Base-by-base conservation (phyloP, 345 rosid genomes). In the Hibiscus trionum region DNA sequence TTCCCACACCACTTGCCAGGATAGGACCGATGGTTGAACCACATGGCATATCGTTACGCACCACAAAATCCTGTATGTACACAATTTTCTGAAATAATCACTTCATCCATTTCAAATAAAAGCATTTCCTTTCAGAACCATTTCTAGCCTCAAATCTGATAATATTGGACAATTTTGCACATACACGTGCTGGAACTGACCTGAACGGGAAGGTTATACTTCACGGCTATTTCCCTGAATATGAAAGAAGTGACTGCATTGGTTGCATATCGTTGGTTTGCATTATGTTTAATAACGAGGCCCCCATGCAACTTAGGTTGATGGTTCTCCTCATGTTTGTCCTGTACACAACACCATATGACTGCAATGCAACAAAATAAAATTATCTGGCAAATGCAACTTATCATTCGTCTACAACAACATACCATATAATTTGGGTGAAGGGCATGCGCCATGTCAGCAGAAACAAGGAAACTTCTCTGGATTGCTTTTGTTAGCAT, bases 1-100 rank as follows among this genome's bases (percentile, higher is more conserved):
- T 90, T 66, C 99, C 97, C 47, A 90, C 89, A 24, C 97, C 92
- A 72, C 99, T 95, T 29, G 99, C 97, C 50, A 95, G 77, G 72
- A 95, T 95, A 2, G 97, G 99, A 67, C 99, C 99, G 5, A 95
- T 95, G 75, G 99, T 95, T 10, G 99, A 92, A 27, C 99, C 99
- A 2, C 99, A 95, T 4, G 80, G 81, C 93, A 92, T 88, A 84
- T 92, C 99, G 69, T 95, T 95, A 61, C 97, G 97, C 56, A 95
- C 97, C 77, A 88, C 97, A 78, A 95, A 95, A 77, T 95, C 99
- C 99, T 94, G 85, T 74, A 31, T 39, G 11, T 29, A 16, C 26
- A 53, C 11, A 49, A 24, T 61, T 70, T 49, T 14, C 53, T 49
- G 53, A 49, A 46, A 49, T 12, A 49, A 11, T 50, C 55, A 50